phyloP scores from a whole-genome alignment of 2,329 filamentous ascomycete genomes.

The Neopestalotiopsis sp. region DNA sequence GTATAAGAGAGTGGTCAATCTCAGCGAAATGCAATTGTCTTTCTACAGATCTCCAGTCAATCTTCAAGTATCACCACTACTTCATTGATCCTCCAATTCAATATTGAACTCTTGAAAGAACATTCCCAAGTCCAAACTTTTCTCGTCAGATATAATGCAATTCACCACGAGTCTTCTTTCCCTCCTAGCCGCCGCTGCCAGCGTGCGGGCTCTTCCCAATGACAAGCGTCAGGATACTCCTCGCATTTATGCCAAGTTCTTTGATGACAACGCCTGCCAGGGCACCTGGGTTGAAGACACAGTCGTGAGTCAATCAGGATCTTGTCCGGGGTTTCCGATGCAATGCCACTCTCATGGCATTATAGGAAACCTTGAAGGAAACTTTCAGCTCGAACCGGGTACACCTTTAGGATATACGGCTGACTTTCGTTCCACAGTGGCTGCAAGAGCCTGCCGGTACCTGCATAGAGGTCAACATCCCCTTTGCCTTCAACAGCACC shows the following conservation, averaged over 20 bases:
- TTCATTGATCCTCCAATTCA: background rate
- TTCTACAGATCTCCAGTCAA: constrained; percentile 27
- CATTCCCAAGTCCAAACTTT: background rate
- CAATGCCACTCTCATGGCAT: too few relatives aligned
- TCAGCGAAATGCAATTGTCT: background rate
- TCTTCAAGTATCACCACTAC: constrained; percentile 28
- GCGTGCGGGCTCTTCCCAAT: constrained; percentile 6
- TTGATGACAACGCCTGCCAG: constrained; percentile 13
- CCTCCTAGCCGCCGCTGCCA: constrained; percentile 14
- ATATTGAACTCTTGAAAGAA: background rate
- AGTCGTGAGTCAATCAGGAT: constrained; percentile 1
- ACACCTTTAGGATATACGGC: background rate
- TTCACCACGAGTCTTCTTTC: constrained; percentile 16
- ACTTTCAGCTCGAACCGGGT: background rate
- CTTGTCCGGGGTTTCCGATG: background rate
- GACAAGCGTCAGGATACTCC: constrained; percentile 17
- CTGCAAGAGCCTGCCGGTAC: constrained; percentile 12
- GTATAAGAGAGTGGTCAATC: constrained; percentile 13
- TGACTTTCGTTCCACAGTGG: background rate
- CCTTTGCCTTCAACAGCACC: constrained; percentile 16
- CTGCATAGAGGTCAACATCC: constrained; percentile 18
- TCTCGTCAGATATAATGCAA: constrained; percentile 13
- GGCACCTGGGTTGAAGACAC: constrained; percentile 22
- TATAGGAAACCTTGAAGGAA: too few relatives aligned
- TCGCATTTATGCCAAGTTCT: constrained; percentile 22